phyloP scores from a whole-genome alignment of 2,329 filamentous ascomycete species.

The Chrysoporthe austroafricana region DNA sequence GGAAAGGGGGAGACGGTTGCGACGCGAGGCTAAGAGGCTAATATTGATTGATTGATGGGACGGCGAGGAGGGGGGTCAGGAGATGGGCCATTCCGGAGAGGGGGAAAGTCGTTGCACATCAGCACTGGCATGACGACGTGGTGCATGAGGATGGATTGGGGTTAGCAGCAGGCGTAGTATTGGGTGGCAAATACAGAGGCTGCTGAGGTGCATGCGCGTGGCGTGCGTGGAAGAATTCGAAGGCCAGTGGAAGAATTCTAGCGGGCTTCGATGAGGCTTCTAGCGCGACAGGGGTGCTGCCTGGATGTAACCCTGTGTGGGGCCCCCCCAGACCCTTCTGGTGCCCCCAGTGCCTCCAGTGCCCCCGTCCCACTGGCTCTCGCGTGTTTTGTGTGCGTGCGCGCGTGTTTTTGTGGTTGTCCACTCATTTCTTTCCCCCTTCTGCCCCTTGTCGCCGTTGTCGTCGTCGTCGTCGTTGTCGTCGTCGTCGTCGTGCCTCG shows the following conservation, averaged over 20 bases:
- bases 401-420: not conserved
- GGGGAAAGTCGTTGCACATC: not conserved
- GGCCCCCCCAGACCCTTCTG: too few species aligned
- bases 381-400: not conserved
- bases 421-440: not conserved
- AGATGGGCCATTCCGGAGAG: not conserved
- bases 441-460: not conserved
- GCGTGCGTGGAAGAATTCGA: slow-evolving; percentile 4
- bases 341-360: too few species aligned
- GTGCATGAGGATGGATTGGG: not conserved
- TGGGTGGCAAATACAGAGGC: slow-evolving; percentile 2
- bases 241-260: slow-evolving; percentile 20
- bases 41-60: not conserved
- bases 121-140: slow-evolving; percentile 1
- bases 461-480: not conserved
- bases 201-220: not conserved
- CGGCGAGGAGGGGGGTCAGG: not conserved
- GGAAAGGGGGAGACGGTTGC: not conserved
- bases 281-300: slow-evolving; percentile 5
- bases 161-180: not conserved
- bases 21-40: not conserved
- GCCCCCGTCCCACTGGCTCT: not conserved
- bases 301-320: too few species aligned
- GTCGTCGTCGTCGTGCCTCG: not conserved
- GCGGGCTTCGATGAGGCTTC: slow-evolving; percentile 24